Conservation (phyloP, 495 filamentous ascomycete genomes). For the Tirmania nivea region DNA sequence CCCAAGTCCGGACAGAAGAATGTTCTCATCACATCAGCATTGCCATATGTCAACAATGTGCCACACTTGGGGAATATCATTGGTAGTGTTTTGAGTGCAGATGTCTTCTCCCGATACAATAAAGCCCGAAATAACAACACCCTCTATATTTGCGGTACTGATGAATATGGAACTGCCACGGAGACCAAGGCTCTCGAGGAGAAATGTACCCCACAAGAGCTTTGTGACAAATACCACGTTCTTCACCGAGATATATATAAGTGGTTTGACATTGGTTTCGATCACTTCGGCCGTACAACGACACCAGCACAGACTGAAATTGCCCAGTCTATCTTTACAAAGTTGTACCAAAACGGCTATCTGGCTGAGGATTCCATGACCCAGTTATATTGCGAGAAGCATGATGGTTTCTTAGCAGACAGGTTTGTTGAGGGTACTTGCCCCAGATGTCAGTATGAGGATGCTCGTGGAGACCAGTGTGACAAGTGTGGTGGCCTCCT, state of each 20-base stretch:
- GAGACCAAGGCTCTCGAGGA: constrained; percentile 47
- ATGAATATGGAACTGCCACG: constrained; percentile 75
- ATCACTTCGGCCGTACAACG: constrained; percentile 65
- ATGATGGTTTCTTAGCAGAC: constrained; percentile 72
- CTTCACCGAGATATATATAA: constrained; percentile 71
- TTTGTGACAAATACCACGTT: constrained; percentile 69
- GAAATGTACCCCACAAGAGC: constrained; percentile 32
- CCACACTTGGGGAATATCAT: constrained; percentile 90
- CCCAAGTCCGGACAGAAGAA: constrained; percentile 30
- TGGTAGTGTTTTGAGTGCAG: constrained; percentile 66
- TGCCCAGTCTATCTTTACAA: constrained; percentile 62
- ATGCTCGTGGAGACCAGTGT: constrained; percentile 71
- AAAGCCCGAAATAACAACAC: constrained; percentile 44
- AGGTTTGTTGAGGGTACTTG: constrained; percentile 86
- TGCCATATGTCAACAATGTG: constrained; percentile 90
- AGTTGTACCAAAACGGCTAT: constrained; percentile 59
- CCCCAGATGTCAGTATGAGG: constrained; percentile 43
- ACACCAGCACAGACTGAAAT: constrained; percentile 67
- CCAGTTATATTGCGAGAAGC: constrained; percentile 73
- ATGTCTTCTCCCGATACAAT: constrained; percentile 54
- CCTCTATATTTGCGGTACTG: constrained; percentile 46
- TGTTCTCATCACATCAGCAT: constrained; percentile 39
- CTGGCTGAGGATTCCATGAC: constrained; percentile 52
- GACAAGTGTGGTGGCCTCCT: constrained; percentile 67
- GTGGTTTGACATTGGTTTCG: constrained; percentile 72